Percentiles rank a stretch among this genome's conserved stretches.
phyloP scores from a whole-genome alignment of 768 basidiomycete species.

The Psilocybe azurescens region DNA sequence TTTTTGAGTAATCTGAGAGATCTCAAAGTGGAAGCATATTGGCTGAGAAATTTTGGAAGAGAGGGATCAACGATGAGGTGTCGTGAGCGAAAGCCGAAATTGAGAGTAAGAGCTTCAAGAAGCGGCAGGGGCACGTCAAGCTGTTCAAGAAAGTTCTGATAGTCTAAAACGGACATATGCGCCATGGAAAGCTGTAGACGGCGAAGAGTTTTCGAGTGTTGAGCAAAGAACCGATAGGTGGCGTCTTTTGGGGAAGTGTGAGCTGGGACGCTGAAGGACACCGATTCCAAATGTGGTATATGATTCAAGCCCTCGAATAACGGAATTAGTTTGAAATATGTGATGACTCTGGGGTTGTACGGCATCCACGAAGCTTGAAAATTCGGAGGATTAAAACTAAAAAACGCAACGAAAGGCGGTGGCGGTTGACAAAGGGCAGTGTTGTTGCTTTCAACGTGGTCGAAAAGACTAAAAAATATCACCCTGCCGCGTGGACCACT shows the following conservation, averaged over 20 bases:
- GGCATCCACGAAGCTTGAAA: background rate
- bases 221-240: background rate
- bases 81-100: background rate
- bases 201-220: background rate
- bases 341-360: background rate
- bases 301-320: background rate
- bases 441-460: background rate
- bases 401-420: background rate
- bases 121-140: background rate
- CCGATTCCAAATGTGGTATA: background rate
- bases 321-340: background rate
- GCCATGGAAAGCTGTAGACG: background rate
- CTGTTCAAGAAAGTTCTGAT: background rate
- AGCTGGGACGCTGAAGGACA: background rate
- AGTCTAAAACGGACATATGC: background rate
- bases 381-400: background rate
- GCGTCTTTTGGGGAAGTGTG: background rate
- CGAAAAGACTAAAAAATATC: background rate
- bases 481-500: background rate
- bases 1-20: background rate
- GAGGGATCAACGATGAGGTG: background rate
- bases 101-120: background rate
- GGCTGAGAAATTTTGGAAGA: conserved; percentile 1
- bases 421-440: background rate
- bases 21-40: background rate